Base-by-base conservation (phyloP, 1,284 basidiomycete species). In the Violaceomyces palustris region DNA sequence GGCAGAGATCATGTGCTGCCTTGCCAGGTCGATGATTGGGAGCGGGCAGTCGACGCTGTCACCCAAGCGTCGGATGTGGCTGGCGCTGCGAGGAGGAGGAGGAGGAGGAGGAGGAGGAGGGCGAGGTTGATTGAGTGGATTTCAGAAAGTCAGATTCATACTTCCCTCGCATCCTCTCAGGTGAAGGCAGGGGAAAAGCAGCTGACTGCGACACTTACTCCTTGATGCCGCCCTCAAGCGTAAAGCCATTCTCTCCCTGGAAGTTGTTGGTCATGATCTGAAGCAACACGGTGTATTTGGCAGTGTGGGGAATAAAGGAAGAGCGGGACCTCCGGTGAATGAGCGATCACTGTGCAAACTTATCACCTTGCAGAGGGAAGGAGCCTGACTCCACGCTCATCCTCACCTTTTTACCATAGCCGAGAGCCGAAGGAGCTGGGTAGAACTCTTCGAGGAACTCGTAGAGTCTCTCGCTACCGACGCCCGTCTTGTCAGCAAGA, bases 141-240 rank as follows among this genome's bases (percentile, higher is more conserved):
- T n/a, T n/a, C n/a, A n/a, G n/a, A n/a, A n/a, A n/a, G n/a, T n/a
- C n/a, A n/a, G n/a, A n/a, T n/a, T n/a, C n/a, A n/a, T n/a, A n/a
- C n/a, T n/a, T n/a, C n/a, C 32, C 17, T 40, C 28, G 28, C 12
- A 23, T 23, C 21, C 3, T 33, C 28, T 18, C 22, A 34, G 23
- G 6, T 8, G n/a, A 10, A 24, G 40, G 24, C n/a, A n/a, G n/a
- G n/a, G 22, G 35, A 31, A 3, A 37, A 26, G 72, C 36, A 1
- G 83, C 81, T 27, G 8, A 14, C 26, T 8, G 9, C 26, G 26
- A 30, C 11, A 30, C 29, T 30, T 17, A 30, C 68, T 92, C 88
- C 64, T 88, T 88, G 64, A 92, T 82, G n/a, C 88, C 90, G 14
- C 87, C 87, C 28, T 85, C 83, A 42, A 92, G 81, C n/a, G 83